Percentiles rank a stretch among this genome's conserved stretches.
Conservation (phyloP, 1,139 yeast genomes). For the Taphrina flavorubra region DNA sequence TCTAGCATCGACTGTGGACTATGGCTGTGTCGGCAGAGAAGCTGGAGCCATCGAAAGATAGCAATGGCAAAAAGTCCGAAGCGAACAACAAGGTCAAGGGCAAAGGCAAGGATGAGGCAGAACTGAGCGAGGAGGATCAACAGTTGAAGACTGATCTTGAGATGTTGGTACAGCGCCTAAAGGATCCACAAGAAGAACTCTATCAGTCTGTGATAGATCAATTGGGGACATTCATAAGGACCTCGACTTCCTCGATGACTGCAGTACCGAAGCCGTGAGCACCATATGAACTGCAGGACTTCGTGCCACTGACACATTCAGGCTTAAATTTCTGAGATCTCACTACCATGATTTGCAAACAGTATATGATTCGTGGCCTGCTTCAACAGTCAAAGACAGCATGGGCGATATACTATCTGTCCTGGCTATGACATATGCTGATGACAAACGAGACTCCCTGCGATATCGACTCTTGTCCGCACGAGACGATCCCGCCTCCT, state of each 20-base stretch:
- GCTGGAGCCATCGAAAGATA: conserved; percentile 7
- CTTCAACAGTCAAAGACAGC: conserved; percentile 45
- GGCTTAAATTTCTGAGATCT: conserved; percentile 86
- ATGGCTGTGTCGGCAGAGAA: conserved; percentile 26
- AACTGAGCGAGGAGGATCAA: conserved; percentile 75
- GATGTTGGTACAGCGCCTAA: conserved; percentile 77
- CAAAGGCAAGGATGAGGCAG: conserved; percentile 37
- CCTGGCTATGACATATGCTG: conserved; percentile 91
- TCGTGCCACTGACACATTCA: background rate
- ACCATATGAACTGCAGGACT: background rate
- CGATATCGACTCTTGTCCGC: conserved; percentile 75
- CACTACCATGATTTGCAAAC: conserved; percentile 71
- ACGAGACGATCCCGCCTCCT: conserved; percentile 68
- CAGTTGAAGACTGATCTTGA: conserved; percentile 87
- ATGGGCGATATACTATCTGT: conserved; percentile 90
- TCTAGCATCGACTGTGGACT: background rate
- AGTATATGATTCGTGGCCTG: conserved; percentile 72
- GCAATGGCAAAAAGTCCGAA: conserved; percentile 3
- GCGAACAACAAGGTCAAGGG: conserved; percentile 15
- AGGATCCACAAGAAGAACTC: conserved; percentile 57
- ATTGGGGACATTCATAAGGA: conserved; percentile 78
- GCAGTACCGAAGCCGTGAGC: conserved; percentile 90
- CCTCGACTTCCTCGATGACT: conserved; percentile 97
- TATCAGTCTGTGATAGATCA: conserved; percentile 67
- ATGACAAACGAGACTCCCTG: conserved; percentile 78